Conservation (phyloP, 2,329 filamentous ascomycete genomes). For the Alternaria triticimaculans region DNA sequence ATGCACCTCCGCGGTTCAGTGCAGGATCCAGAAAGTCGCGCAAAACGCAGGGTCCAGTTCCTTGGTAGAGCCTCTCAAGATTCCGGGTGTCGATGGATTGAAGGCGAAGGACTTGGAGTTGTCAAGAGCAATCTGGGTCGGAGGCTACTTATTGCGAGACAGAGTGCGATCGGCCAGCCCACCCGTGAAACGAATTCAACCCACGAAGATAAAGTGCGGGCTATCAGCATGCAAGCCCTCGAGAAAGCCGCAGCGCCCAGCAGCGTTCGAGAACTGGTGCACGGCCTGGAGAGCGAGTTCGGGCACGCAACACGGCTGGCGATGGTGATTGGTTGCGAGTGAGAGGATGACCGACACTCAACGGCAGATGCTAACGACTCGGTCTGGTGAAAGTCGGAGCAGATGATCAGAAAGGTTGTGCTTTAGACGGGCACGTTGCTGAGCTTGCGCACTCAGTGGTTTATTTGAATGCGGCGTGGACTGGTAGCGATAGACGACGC, state of each 20-base stretch:
- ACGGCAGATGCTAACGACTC: constrained; percentile 2
- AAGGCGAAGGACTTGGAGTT: background rate
- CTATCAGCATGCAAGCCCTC: background rate
- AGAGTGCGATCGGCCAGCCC: background rate
- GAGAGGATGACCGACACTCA: background rate
- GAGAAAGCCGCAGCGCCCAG: background rate
- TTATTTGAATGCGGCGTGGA: background rate
- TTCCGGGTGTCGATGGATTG: background rate
- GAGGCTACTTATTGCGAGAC: constrained; percentile 9
- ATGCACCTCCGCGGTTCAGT: constrained; percentile 8
- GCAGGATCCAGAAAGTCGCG: constrained; percentile 4
- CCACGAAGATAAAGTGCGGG: background rate
- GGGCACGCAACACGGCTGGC: constrained; percentile 11
- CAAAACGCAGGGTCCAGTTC: background rate
- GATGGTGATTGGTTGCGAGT: constrained; percentile 9
- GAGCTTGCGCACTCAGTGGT: constrained; percentile 7
- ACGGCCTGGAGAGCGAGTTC: constrained; percentile 7
- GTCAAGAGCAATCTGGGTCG: background rate
- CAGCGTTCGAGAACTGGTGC: background rate
- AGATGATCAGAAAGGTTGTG: constrained; percentile 3
- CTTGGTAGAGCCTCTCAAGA: background rate
- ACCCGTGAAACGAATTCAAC: background rate
- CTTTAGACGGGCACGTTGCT: constrained; percentile 4
- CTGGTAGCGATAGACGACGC: background rate
- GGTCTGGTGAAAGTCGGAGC: background rate